Conservation (phyloP, 768 basidiomycete genomes). For the Podaxis pistillaris region DNA sequence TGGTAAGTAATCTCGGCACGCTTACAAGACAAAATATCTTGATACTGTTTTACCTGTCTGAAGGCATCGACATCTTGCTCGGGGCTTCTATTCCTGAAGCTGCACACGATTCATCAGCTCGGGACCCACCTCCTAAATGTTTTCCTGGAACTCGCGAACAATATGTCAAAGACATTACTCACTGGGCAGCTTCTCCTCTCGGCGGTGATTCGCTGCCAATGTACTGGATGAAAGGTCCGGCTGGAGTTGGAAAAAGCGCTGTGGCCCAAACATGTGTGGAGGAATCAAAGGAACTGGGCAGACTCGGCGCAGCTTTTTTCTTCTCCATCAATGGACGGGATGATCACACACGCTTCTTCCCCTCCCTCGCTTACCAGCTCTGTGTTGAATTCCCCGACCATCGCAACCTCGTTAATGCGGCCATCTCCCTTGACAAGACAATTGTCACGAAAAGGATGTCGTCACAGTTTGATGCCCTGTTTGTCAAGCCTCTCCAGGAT, state of each 20-base stretch:
- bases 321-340: background rate
- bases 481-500: background rate
- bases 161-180: background rate
- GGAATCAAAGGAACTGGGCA: background rate
- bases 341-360: background rate
- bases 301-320: background rate
- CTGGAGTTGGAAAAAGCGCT: background rate
- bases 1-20: too few relatives aligned
- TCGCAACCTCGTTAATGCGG: background rate
- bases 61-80: background rate
- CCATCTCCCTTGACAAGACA: background rate
- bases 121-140: background rate
- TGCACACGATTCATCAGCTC: background rate
- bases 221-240: background rate
- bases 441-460: background rate
- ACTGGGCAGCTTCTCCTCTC: background rate
- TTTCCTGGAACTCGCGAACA: background rate
- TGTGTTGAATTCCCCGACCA: background rate
- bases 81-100: background rate
- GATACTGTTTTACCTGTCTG: too few relatives aligned
- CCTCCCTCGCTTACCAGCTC: background rate
- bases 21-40: too few relatives aligned
- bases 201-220: too few relatives aligned
- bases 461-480: background rate
- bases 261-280: background rate